phyloP scores from a whole-genome alignment of 164 flowering plant genomes.

The Nelumbo lutea region DNA sequence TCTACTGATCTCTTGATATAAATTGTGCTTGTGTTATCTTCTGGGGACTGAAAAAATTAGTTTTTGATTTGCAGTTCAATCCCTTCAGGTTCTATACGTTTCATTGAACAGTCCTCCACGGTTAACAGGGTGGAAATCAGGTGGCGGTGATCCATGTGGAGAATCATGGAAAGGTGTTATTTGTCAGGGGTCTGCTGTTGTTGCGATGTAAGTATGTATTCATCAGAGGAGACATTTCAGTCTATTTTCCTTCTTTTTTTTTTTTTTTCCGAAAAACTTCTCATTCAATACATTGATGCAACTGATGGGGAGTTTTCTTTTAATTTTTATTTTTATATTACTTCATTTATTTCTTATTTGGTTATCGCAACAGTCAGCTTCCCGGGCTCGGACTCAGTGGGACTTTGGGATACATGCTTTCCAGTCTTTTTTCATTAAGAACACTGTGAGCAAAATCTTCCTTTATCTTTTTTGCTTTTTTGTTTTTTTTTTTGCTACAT shows the following conservation, averaged over 20 bases:
- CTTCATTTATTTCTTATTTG: not conserved
- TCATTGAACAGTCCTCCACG: conserved; percentile 67
- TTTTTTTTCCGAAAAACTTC: not conserved
- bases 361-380: conserved; percentile 44
- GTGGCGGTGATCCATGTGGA: conserved; percentile 88
- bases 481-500: not conserved
- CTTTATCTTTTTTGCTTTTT: conserved; percentile 5
- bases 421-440: conserved; percentile 49
- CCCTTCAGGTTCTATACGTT: conserved; percentile 61
- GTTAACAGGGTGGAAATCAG: conserved; percentile 73
- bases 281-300: conserved; percentile 1
- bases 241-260: not conserved
- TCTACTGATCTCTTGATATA: not conserved
- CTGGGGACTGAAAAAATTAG: not conserved
- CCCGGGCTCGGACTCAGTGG: conserved; percentile 82
- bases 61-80: conserved; percentile 42
- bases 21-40: not conserved
- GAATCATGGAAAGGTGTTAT: conserved; percentile 85
- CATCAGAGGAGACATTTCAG: not conserved
- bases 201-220: conserved; percentile 48
- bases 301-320: conserved; percentile 4
- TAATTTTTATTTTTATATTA: not conserved
- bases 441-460: conserved; percentile 50
- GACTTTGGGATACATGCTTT: conserved; percentile 78
- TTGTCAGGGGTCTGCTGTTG: conserved; percentile 74